Conservation (phyloP, 768 basidiomycete genomes). For the Ramaria sp. region DNA sequence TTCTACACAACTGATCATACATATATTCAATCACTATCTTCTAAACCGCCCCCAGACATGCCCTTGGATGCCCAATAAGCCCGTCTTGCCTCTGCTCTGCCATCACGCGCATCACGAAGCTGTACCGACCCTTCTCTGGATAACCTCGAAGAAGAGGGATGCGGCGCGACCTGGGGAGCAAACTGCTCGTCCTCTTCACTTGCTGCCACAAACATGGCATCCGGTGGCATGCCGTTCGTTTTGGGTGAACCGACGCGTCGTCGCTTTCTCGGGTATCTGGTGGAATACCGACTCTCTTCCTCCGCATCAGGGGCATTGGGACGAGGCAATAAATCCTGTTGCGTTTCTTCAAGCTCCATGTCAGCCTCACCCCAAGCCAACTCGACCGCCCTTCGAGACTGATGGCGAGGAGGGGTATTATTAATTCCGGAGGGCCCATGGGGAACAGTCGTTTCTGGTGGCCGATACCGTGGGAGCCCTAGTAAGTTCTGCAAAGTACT, state of each 20-base stretch:
- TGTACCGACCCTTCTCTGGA: not conserved
- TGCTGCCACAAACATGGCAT: slow-evolving; percentile 13
- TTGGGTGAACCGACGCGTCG: not conserved
- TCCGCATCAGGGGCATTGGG: slow-evolving; percentile 11
- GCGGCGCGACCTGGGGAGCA: not conserved
- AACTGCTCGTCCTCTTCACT: slow-evolving; percentile 33
- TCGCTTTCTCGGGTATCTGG: not conserved
- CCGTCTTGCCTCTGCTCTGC: not conserved
- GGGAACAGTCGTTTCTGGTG: not conserved
- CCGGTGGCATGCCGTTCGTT: not conserved
- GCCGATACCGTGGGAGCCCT: slow-evolving; percentile 27
- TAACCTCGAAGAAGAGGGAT: not conserved
- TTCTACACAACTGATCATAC: not conserved
- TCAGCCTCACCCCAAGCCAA: slow-evolving; percentile 34
- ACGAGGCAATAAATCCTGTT: slow-evolving; percentile 5
- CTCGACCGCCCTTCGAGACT: slow-evolving; percentile 18
- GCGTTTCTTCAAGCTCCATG: slow-evolving; percentile 17
- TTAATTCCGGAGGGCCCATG: not conserved
- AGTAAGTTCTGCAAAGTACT: slow-evolving; percentile 49
- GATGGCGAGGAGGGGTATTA: slow-evolving; percentile 8
- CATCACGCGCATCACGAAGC: not conserved
- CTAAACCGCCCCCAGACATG: not conserved
- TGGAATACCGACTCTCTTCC: slow-evolving; percentile 14
- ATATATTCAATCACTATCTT: not conserved
- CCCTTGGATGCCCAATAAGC: slow-evolving; percentile 9